Evolutionary conservation across 1,284 basidiomycete species (phyloP).

Genomic region (Cryptococcus sp.): DNA sequence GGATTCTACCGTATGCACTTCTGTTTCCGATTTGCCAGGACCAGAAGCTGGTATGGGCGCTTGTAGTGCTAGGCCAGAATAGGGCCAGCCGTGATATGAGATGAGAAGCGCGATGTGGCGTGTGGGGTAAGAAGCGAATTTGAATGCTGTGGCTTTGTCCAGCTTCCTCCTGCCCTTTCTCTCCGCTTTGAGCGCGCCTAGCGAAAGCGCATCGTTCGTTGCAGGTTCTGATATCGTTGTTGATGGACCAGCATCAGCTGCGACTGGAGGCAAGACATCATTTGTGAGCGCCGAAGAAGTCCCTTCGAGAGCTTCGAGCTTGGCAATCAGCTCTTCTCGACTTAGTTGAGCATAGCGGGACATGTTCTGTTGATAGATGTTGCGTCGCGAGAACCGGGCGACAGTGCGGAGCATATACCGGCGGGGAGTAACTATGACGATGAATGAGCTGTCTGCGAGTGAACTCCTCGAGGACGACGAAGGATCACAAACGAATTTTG

Average conservation of each 20-base stretch:
- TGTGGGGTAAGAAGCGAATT: slow-evolving; percentile 68
- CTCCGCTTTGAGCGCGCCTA: slow-evolving; percentile 6
- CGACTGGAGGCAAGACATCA: background rate
- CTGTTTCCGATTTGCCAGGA: slow-evolving; percentile 49
- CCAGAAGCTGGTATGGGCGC: slow-evolving; percentile 52
- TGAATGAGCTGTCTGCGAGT: background rate
- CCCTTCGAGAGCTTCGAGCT: slow-evolving; percentile 61
- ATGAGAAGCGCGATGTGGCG: slow-evolving; percentile 92
- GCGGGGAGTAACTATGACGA: background rate
- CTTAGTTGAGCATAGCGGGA: slow-evolving; percentile 30
- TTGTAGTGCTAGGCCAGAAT: slow-evolving; percentile 86
- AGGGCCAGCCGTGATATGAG: slow-evolving; percentile 88
- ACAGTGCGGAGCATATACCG: slow-evolving; percentile 16
- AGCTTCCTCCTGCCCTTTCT: slow-evolving; percentile 18
- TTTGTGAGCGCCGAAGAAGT: slow-evolving; percentile 16
- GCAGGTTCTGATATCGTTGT: background rate
- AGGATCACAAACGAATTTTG: no score
- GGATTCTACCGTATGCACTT: slow-evolving; percentile 85
- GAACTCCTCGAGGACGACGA: no score
- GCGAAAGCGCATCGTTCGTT: background rate
- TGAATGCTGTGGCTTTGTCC: slow-evolving; percentile 35
- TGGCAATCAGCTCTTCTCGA: slow-evolving; percentile 66
- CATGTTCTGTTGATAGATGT: slow-evolving; percentile 8
- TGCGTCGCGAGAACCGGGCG: slow-evolving; percentile 1
- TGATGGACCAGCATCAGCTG: background rate